Base-by-base conservation (phyloP, 192 early-diverging fungal species). In the Haplosporangium gracile region DNA sequence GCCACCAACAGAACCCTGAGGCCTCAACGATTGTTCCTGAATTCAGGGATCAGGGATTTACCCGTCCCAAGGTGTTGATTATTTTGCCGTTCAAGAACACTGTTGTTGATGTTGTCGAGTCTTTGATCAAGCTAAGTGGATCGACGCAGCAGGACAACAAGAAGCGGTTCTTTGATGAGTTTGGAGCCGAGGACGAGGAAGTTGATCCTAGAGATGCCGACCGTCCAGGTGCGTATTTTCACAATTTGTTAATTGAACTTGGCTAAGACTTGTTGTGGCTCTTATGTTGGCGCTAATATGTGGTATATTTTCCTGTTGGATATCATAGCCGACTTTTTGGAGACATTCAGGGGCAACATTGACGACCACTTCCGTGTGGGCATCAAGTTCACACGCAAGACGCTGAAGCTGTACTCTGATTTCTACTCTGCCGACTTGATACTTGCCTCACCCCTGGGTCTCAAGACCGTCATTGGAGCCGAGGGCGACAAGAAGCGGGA, bases 301-400 rank as follows among this genome's bases (percentile, higher is more conserved):
- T 39, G 5, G n/a, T 22, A n/a, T 45, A 57, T 39, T 29, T 29
- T 10, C 5, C 70, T 63, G 20, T 20, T 43, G n/a, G 38, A 42
- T 20, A 15, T 40, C 34, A 4, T 74, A 89, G 93, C 91, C 1
- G 98, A 99, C 82, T 97, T 91, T 85, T 88, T 93, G 76, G 89
- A 91, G 63, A 97, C 93, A 18, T 99, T 99, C 90, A 92, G 88
- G 10, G 98, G 98, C 60, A 99, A 99, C 88, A 97, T 97, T 82
- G 98, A 99, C 82, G 98, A 99, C 86, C 94, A 93, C 60, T 99
- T 99, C 89, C 91, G 97, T 29, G 90, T 99, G 65, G 98, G 98
- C 10, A 90, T 99, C 78, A 96, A 97, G 87, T 95, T 99, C 72
- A 92, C 95, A 8, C 91, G 95, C 53, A 97, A 95, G 87, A 91